These are phyloP conservation scores for Thozetella sp. DNA, from an alignment of 495 filamentous ascomycete species.

Conservation along the genomic window DNA sequence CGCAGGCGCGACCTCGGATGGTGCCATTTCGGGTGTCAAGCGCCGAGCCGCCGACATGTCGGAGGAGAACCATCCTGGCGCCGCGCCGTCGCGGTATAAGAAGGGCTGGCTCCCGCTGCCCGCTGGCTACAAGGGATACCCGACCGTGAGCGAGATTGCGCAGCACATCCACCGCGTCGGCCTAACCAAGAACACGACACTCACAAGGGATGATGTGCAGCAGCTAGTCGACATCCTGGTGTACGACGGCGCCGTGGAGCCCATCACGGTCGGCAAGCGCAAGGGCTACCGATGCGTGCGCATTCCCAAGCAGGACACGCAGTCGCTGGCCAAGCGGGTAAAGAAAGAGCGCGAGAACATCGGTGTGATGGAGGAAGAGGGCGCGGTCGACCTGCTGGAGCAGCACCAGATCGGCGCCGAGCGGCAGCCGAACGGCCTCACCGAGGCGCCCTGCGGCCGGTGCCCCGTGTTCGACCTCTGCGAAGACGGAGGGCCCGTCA, in stretches of 20 bases:
- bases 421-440: slow-evolving; percentile 62
- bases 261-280: slow-evolving; percentile 41
- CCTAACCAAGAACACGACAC: slow-evolving; percentile 62
- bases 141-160: slow-evolving; percentile 73
- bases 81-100: neutral
- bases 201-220: slow-evolving; percentile 72
- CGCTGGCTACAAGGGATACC: slow-evolving; percentile 71
- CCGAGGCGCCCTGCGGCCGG: slow-evolving; percentile 84
- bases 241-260: slow-evolving; percentile 78
- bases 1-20: slow-evolving; percentile 7
- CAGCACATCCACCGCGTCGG: slow-evolving; percentile 64
- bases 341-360: slow-evolving; percentile 39
- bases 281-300: slow-evolving; percentile 52
- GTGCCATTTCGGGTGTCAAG: slow-evolving; percentile 37
- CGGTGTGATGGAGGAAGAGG: slow-evolving; percentile 4
- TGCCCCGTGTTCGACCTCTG: slow-evolving; percentile 96
- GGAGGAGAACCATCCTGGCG: slow-evolving; percentile 26
- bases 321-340: slow-evolving; percentile 25
- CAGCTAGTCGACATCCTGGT: slow-evolving; percentile 82
- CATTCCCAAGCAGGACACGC: slow-evolving; percentile 37
- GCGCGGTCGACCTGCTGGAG: slow-evolving; percentile 14
- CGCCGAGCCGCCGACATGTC: slow-evolving; percentile 44
- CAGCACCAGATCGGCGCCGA: slow-evolving; percentile 30
- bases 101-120: slow-evolving; percentile 63
- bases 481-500: slow-evolving; percentile 84